Percentiles rank a stretch among this genome's conserved stretches.
Evolutionary conservation across 345 rosid genomes (phyloP).

Genomic region (Corymbia maculata): DNA sequence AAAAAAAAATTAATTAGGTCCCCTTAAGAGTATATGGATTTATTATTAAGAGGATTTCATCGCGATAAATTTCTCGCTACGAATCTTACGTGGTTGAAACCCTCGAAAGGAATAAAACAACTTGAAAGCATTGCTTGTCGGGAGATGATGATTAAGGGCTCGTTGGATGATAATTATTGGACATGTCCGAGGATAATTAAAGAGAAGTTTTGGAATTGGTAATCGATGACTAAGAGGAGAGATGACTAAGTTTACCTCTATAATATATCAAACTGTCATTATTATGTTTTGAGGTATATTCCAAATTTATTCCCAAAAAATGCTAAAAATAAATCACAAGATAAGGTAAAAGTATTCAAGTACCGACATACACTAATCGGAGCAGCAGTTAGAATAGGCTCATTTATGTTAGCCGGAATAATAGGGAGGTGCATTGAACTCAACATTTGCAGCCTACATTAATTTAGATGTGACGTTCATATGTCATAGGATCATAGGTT

Average conservation of each 20-base stretch:
- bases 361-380: not conserved
- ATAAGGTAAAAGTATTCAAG: rapidly evolving
- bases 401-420: rapidly evolving
- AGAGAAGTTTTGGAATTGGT: not conserved
- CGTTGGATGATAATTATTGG: not conserved
- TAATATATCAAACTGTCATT: too few relatives aligned
- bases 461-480: not conserved
- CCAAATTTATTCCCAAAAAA: not conserved
- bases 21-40: too few relatives aligned
- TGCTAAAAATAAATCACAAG: not conserved
- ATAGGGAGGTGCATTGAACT: not conserved
- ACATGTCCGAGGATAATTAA: not conserved
- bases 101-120: not conserved
- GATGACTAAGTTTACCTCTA: not conserved
- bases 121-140: not conserved
- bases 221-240: not conserved
- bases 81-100: not conserved
- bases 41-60: not conserved
- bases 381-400: not conserved
- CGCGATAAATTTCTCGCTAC: not conserved
- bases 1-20: too few relatives aligned
- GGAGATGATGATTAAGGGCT: not conserved
- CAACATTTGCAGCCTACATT: rapidly evolving
- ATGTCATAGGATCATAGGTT: not conserved
- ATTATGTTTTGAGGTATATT: not conserved